Percentiles rank a stretch among this genome's conserved stretches.
These are phyloP conservation scores for Cyberlindnera amylophila DNA, from an alignment of 805 yeast genomes.

Conservation along the genomic window DNA sequence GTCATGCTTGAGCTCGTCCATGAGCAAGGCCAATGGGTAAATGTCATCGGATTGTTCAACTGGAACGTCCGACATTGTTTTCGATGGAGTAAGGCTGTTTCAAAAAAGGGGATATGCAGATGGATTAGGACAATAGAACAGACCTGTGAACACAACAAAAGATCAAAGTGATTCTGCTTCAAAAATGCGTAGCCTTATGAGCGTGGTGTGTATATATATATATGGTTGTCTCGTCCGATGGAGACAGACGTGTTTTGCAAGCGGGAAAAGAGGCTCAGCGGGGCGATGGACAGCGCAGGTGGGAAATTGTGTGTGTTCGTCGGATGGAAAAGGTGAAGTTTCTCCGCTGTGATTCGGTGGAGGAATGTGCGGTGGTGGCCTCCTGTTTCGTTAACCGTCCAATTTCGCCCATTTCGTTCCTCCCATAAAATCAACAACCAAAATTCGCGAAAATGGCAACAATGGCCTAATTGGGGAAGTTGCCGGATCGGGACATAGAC, in stretches of 20 bases:
- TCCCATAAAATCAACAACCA: neutral
- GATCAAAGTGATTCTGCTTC: too few species aligned
- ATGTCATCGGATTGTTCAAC: conserved; percentile 40
- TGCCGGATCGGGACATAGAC: neutral
- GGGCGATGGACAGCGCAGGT: too few species aligned
- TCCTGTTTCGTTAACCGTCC: neutral
- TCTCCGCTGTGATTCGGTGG: too few species aligned
- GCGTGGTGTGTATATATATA: too few species aligned
- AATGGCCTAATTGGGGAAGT: neutral
- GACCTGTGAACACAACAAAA: too few species aligned
- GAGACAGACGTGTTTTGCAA: too few species aligned
- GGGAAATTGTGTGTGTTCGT: neutral
- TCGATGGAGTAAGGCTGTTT: too few species aligned
- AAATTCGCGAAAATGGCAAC: neutral
- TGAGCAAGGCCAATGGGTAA: conserved; percentile 90
- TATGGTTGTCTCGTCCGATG: too few species aligned
- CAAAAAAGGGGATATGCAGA: too few species aligned
- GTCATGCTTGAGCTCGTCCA: conserved; percentile 97
- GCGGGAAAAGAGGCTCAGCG: too few species aligned
- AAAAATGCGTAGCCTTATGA: too few species aligned
- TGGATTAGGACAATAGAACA: too few species aligned
- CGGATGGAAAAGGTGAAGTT: neutral
- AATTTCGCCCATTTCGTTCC: conserved; percentile 1
- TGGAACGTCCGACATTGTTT: conserved; percentile 6
- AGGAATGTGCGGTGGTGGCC: neutral